phyloP scores from a whole-genome alignment of 257 asterid genomes.

The Mentha longifolia region DNA sequence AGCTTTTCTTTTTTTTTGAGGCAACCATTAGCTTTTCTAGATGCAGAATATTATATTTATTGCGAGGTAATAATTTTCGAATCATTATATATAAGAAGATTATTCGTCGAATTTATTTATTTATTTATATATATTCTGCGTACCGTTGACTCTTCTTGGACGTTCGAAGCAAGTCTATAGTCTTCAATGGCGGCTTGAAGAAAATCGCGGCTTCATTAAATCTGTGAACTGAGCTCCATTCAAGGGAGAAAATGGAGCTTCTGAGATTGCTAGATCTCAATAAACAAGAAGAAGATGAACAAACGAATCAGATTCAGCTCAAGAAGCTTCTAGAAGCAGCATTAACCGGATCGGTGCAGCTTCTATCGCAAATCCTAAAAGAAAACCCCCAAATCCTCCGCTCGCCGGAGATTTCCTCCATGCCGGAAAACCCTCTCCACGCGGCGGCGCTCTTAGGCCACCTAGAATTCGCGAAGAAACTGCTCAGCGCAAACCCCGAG shows the following conservation, averaged over 20 bases:
- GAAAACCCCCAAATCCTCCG: slow-evolving; percentile 37
- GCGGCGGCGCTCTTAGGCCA: slow-evolving; percentile 37
- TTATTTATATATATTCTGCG: too few species aligned
- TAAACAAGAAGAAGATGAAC: slow-evolving; percentile 12
- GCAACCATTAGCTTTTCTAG: too few species aligned
- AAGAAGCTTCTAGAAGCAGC: slow-evolving; percentile 33
- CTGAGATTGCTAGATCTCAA: too few species aligned
- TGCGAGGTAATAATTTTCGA: too few species aligned
- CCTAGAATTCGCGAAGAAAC: slow-evolving; percentile 30
- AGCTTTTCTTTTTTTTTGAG: too few species aligned
- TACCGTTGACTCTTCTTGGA: too few species aligned
- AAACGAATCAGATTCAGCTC: slow-evolving; percentile 25
- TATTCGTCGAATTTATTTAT: too few species aligned
- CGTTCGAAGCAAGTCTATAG: not conserved
- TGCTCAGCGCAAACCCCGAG: slow-evolving; percentile 25
- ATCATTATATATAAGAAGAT: too few species aligned
- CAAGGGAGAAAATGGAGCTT: slow-evolving; percentile 19
- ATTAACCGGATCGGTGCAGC: slow-evolving; percentile 20
- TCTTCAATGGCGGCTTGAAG: slow-evolving; percentile 27
- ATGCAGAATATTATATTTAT: too few species aligned
- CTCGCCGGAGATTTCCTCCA: slow-evolving; percentile 17
- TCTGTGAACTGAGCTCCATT: too few species aligned
- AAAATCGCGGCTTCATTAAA: too few species aligned
- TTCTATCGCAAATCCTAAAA: slow-evolving; percentile 25
- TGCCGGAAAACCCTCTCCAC: slow-evolving; percentile 31